Evolutionary conservation across 2,329 filamentous ascomycete genomes (phyloP), one percentile per base, ranked within the genome.

Genomic region (Trichoderma afroharzianum): DNA sequence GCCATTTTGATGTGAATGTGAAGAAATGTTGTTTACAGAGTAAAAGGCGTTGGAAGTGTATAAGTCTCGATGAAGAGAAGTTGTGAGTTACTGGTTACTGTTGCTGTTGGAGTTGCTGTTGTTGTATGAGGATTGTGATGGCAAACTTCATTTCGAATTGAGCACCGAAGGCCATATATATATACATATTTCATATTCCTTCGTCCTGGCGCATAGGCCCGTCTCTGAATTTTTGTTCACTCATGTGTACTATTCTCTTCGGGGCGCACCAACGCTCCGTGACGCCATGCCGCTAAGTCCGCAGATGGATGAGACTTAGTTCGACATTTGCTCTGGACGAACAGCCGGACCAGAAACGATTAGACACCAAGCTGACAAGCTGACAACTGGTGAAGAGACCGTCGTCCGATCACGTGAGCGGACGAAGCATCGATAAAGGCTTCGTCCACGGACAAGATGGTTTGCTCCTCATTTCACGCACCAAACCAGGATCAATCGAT

Each of bases 1-100:
- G 77, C 55, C 79, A 80, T 79, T 64, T 67, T 73, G 7, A 24
- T 43, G 39, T 43, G 18, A 12, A 21, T 26, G 6, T 15, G 24
- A 30, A 26, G 15, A 18, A 15, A 9, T 30, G 6, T 1, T 61
- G 24, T 32, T 28, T 70, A 18, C 21, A 7, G 6, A n/a, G 11
- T 63, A 15, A n/a, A 43, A 24, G n/a, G 26, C n/a, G 11, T 33
- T 21, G 15, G 24, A 26, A 2, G 9, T 30, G 28, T 32, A 36
- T 32, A 32, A 21, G 28, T 24, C 32, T 36, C 15, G 7, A 15
- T 24, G 7, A n/a, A 43, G 24, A 14, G 21, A 67, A 6, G 30
- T 3, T 12, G 15, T 24, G 5, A 47, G 47, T 43, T 12, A 2
- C 11, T 24, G 14, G 11, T 14, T 53, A 6, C 21, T 53, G n/a